These are phyloP conservation scores for Evernia prunastri DNA, from an alignment of 495 filamentous ascomycete species.

Conservation along the genomic window DNA sequence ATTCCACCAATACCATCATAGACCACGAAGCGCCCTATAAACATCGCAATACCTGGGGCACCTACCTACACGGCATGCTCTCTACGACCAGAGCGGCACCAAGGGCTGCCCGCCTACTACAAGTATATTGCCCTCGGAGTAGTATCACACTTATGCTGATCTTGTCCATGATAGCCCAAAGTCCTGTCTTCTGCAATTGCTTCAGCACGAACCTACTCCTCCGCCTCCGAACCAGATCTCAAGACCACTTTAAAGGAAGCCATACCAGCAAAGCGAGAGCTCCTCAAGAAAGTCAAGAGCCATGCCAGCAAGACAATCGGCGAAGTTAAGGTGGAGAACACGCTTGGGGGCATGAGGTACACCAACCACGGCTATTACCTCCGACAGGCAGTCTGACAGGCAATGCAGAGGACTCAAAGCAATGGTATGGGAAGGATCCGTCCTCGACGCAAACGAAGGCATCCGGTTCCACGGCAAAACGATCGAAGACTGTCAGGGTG, in stretches of 20 bases:
- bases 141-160: neutral
- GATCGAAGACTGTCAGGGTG: constrained; percentile 93
- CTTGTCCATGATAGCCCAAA: neutral
- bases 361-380: neutral
- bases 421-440: constrained; percentile 98
- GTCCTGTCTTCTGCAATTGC: neutral
- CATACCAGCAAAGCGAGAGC: constrained; percentile 88
- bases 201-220: constrained; percentile 49
- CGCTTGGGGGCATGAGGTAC: constrained; percentile 88
- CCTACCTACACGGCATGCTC: constrained; percentile 2
- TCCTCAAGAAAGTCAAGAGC: constrained; percentile 83
- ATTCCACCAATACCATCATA: neutral
- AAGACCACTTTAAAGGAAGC: constrained; percentile 73
- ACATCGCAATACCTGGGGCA: neutral
- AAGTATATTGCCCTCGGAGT: neutral
- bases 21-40: no score
- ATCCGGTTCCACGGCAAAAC: constrained; percentile 97
- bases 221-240: constrained; percentile 75
- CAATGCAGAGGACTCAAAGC: constrained; percentile 69
- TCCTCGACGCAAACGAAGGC: constrained; percentile 92
- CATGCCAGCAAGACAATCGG: constrained; percentile 78
- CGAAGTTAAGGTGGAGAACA: constrained; percentile 89
- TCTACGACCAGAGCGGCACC: constrained; percentile 7
- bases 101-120: constrained; percentile 1
- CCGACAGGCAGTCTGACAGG: constrained; percentile 12